phyloP scores from a whole-genome alignment of 768 basidiomycete genomes.

The Hericium erinaceus region DNA sequence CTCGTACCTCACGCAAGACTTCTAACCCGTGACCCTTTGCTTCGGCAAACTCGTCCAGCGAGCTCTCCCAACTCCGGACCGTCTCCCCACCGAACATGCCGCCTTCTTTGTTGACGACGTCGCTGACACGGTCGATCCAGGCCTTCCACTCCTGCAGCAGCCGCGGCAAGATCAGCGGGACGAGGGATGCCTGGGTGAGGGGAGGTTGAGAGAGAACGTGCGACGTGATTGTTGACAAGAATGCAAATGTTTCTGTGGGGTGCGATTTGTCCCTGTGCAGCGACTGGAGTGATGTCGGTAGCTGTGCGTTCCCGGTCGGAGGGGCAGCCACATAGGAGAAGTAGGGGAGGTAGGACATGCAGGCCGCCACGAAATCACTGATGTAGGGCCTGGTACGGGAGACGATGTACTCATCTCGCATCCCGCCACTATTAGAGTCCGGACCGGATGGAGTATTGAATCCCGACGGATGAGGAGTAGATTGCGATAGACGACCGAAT shows the following conservation, averaged over 20 bases:
- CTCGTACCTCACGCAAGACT: slow-evolving; percentile 37
- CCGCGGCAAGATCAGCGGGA: slow-evolving; percentile 50
- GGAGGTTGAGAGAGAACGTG: slow-evolving; percentile 62
- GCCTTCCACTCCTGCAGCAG: slow-evolving; percentile 67
- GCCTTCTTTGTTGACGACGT: slow-evolving; percentile 58
- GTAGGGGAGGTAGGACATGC: slow-evolving; percentile 77
- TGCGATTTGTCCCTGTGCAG: slow-evolving; percentile 59
- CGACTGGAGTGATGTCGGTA: slow-evolving; percentile 25
- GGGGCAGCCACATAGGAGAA: slow-evolving; percentile 50
- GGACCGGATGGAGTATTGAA: slow-evolving; percentile 4
- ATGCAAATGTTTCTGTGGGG: slow-evolving; percentile 65
- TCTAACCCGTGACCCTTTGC: slow-evolving; percentile 36
- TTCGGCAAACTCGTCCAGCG: slow-evolving; percentile 57
- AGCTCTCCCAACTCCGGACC: slow-evolving; percentile 59
- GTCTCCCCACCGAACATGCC: slow-evolving; percentile 76
- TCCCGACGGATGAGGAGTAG: slow-evolving; percentile 10
- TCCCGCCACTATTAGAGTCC: slow-evolving; percentile 28
- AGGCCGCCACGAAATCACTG: slow-evolving; percentile 66
- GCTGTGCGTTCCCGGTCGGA: slow-evolving; percentile 16
- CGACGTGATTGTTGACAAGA: slow-evolving; percentile 58
- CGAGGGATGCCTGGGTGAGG: slow-evolving; percentile 51
- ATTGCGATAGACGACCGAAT: slow-evolving; percentile 15
- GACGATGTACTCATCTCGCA: slow-evolving; percentile 75
- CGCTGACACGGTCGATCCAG: slow-evolving; percentile 66
- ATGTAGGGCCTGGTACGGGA: slow-evolving; percentile 70